Percentiles rank a stretch among this genome's conserved stretches.
phyloP scores from a whole-genome alignment of 108 stramenopile species.

The Mayamaea pseudoterrestris region DNA sequence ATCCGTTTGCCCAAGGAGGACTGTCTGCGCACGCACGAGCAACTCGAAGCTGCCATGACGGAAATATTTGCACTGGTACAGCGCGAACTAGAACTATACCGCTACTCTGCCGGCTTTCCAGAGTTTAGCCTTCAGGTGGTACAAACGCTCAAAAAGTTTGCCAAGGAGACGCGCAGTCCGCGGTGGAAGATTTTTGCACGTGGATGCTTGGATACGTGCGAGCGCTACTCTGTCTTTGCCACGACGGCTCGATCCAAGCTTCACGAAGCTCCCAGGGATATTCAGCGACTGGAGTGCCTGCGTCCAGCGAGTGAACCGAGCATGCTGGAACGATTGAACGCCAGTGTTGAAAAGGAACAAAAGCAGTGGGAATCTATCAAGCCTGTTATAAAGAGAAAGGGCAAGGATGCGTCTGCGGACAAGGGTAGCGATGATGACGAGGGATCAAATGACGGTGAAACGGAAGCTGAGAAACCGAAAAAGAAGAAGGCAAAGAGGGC shows the following conservation, averaged over 20 bases:
- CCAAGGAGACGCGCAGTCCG: conserved; percentile 48
- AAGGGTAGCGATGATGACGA: conserved; percentile 16
- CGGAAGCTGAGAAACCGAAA: conserved; percentile 8
- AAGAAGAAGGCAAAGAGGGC: conserved; percentile 14
- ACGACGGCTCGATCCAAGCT: conserved; percentile 40
- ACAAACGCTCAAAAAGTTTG: conserved; percentile 67
- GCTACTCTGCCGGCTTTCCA: conserved; percentile 77
- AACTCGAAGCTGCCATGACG: conserved; percentile 59
- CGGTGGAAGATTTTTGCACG: conserved; percentile 75
- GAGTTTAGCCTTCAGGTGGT: conserved; percentile 65
- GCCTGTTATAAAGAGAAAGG: conserved; percentile 11
- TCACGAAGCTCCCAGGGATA: conserved; percentile 73
- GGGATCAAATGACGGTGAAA: conserved; percentile 2
- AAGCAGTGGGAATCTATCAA: conserved; percentile 21
- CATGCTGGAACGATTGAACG: conserved; percentile 71
- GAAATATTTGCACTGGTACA: conserved; percentile 71
- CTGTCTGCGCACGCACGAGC: conserved; percentile 63
- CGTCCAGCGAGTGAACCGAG: conserved; percentile 41
- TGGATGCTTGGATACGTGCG: conserved; percentile 71
- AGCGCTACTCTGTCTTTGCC: conserved; percentile 42
- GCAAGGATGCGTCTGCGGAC: conserved; percentile 4
- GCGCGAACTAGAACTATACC: conserved; percentile 77
- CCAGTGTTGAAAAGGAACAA: conserved; percentile 65
- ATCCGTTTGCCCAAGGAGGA: conserved; percentile 67
- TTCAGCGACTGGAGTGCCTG: conserved; percentile 66